Base-by-base conservation (phyloP, 306 rosid genomes). In the Morella rubra region DNA sequence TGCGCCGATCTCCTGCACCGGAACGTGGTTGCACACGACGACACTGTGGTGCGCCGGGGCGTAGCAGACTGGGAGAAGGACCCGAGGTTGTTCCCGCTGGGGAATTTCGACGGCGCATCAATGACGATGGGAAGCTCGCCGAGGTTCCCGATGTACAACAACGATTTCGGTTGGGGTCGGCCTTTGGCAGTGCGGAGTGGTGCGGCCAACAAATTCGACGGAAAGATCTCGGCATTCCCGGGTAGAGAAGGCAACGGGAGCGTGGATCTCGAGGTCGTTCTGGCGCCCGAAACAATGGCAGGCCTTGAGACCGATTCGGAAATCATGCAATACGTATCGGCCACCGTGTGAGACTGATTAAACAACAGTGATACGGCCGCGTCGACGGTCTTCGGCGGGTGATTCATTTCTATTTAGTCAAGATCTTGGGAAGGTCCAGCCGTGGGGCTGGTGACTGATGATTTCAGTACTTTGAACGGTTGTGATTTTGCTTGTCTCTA, bases 41-140 rank as follows among this genome's bases (percentile, higher is more conserved):
- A 89, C 22, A 82, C 81, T 0, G 88, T 83, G 5, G 98, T 91
- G 83, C 88, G 86, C 3, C 84, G 85, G 59, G 93, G 98, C 20
- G 73, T 93, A 22, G 83, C 73, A 81, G 90, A 86, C 44, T 93
- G 98, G 98, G 98, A 91, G 81, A 80, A 61, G 15, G 79, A 80
- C 4, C 98, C 98, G 9, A 81, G 96, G 80, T 32, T 93, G 65
- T 93, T 93, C 41, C 98, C 98, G 0, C 83, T 93, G 0, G 98
- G 98, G 15, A 93, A 93, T 76, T 79, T 84, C 58, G 98, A 93
- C 84, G 98, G 98, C 1, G 98, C 98, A 0, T 81, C 86, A 44
- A 87, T 93, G 27, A 93, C 98, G 9, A 89, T 93, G 97, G 98
- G 98, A 1, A 91, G 97, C 60, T 91, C 98, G 1, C 98, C 98